phyloP scores from a whole-genome alignment of 2,329 filamentous ascomycete genomes.

The Fusarium sterilihyphosum region DNA sequence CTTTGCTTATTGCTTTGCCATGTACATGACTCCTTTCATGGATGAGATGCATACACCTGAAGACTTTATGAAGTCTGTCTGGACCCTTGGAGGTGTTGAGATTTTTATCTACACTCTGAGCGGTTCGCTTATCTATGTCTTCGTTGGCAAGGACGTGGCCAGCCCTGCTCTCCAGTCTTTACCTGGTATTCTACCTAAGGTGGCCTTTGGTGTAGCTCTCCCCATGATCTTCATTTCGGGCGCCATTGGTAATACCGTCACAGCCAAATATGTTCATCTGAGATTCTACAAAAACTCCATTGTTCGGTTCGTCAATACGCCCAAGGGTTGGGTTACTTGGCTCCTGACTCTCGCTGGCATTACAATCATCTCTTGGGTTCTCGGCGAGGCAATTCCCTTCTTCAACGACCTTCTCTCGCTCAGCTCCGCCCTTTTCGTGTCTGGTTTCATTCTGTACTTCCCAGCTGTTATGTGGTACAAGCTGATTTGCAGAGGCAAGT shows the following conservation, averaged over 20 bases:
- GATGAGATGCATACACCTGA: constrained; percentile 55
- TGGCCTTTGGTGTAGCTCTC: constrained; percentile 58
- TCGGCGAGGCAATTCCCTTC: constrained; percentile 76
- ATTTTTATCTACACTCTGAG: constrained; percentile 70
- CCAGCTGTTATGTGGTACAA: constrained; percentile 54
- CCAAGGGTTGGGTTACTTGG: constrained; percentile 60
- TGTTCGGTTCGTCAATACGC: constrained; percentile 36
- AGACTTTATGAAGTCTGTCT: constrained; percentile 60
- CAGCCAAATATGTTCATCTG: constrained; percentile 51
- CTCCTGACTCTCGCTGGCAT: constrained; percentile 62
- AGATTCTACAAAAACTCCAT: constrained; percentile 37
- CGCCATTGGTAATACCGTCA: constrained; percentile 64
- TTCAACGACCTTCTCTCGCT: constrained; percentile 72
- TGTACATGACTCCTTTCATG: constrained; percentile 57
- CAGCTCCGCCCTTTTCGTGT: constrained; percentile 58
- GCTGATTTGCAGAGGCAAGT: constrained; percentile 44
- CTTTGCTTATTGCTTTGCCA: constrained; percentile 68
- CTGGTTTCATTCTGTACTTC: constrained; percentile 51
- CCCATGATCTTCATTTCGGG: constrained; percentile 77
- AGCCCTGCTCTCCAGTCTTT: constrained; percentile 73
- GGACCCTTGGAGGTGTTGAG: constrained; percentile 66
- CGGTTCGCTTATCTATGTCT: constrained; percentile 72
- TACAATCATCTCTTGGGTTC: constrained; percentile 56
- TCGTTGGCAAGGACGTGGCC: constrained; percentile 66
- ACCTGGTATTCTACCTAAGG: constrained; percentile 56